A percentile compares a stretch with the other conserved stretches of the same genome.
These are phyloP conservation scores for Scolecobasidium constrictum DNA, from an alignment of 2,329 filamentous ascomycete species.

Conservation along the genomic window DNA sequence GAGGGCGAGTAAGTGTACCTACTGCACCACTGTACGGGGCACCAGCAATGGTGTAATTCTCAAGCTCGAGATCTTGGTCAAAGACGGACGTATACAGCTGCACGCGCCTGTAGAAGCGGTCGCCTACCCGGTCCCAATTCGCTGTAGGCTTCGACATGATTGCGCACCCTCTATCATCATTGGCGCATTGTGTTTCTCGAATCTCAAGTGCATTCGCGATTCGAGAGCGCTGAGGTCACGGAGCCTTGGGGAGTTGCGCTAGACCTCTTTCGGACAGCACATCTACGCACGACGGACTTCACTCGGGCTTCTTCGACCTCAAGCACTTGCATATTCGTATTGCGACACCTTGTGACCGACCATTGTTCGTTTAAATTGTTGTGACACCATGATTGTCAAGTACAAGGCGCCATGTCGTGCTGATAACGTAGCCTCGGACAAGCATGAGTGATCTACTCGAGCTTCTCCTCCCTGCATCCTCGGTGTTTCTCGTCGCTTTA, in stretches of 20 bases:
- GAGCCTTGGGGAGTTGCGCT: not conserved
- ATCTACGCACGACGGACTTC: not conserved
- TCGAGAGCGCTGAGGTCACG: not conserved
- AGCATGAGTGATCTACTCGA: not conserved
- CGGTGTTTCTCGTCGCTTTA: not conserved
- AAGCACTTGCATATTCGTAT: no score
- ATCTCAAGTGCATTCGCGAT: no score
- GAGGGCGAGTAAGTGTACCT: constrained; percentile 46
- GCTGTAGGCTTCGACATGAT: constrained; percentile 56
- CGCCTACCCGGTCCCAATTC: constrained; percentile 89
- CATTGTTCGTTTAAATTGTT: no score
- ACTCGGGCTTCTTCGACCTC: no score
- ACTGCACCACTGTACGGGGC: constrained; percentile 90
- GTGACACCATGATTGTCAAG: no score
- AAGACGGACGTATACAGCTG: constrained; percentile 90
- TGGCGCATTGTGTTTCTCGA: not conserved
- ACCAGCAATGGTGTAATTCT: constrained; percentile 85
- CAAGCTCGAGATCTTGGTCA: constrained; percentile 84
- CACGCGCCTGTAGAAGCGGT: constrained; percentile 90
- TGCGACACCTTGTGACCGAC: no score
- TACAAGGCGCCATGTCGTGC: not conserved
- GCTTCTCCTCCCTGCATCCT: not conserved
- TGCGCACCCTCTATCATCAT: not conserved
- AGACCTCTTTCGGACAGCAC: not conserved
- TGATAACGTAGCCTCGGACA: not conserved